phyloP scores from a whole-genome alignment of 768 basidiomycete species.

The Hortiboletus campestris region DNA sequence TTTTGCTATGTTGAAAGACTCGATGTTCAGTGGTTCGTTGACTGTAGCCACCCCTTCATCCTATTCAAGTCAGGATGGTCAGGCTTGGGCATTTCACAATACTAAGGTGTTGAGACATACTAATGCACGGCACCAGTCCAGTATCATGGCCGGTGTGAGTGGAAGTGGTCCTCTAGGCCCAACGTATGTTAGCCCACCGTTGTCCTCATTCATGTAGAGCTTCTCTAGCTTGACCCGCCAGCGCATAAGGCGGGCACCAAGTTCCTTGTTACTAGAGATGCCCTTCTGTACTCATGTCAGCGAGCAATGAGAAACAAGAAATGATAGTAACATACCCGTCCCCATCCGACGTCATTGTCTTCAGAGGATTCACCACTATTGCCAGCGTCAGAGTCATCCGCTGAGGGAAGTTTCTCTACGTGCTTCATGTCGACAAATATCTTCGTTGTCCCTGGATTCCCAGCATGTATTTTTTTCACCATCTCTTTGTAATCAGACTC shows the following conservation, averaged over 20 bases:
- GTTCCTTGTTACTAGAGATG: too few relatives aligned
- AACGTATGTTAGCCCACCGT: slow-evolving; percentile 4
- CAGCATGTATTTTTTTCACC: not conserved
- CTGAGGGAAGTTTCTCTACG: not conserved
- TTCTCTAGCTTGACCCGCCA: slow-evolving; percentile 8
- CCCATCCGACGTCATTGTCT: too few relatives aligned
- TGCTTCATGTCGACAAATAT: slow-evolving; percentile 5
- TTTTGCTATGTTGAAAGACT: not conserved
- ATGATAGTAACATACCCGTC: too few relatives aligned
- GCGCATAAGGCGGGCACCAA: too few relatives aligned
- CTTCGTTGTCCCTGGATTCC: slow-evolving; percentile 3
- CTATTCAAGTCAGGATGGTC: not conserved
- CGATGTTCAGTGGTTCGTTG: not conserved
- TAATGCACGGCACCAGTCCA: slow-evolving; percentile 8
- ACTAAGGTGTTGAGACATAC: not conserved
- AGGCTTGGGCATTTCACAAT: not conserved
- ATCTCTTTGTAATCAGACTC: slow-evolving; percentile 2
- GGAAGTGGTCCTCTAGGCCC: not conserved
- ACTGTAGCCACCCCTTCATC: slow-evolving; percentile 6
- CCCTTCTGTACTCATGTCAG: too few relatives aligned
- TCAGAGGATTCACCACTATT: too few relatives aligned
- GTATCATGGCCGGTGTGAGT: slow-evolving; percentile 5
- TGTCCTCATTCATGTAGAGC: not conserved
- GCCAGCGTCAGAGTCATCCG: not conserved
- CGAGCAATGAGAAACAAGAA: too few relatives aligned